phyloP scores from a whole-genome alignment of 2,329 filamentous ascomycete genomes.

The Cladophialophora immunda region DNA sequence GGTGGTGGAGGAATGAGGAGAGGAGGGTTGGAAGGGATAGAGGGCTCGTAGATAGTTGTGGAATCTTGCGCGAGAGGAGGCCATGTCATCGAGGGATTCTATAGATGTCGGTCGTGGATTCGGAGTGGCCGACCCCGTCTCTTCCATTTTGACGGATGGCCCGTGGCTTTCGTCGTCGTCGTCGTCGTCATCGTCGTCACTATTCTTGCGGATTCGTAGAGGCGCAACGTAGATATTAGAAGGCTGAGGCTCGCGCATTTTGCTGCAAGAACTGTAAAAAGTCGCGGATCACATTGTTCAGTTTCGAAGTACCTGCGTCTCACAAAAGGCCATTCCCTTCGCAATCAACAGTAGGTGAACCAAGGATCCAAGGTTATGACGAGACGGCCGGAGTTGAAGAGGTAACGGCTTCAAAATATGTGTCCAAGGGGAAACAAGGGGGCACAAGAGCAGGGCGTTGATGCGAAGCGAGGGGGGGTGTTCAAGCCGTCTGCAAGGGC shows the following conservation, averaged over 20 bases:
- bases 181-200: slow-evolving; percentile 24
- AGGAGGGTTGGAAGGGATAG: slow-evolving; percentile 86
- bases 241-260: slow-evolving; percentile 33
- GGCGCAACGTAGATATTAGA: slow-evolving; percentile 44
- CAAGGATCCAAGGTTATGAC: neutral
- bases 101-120: slow-evolving; percentile 17
- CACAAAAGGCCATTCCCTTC: slow-evolving; percentile 8
- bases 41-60: slow-evolving; percentile 95
- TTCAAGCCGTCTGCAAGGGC: slow-evolving; percentile 31
- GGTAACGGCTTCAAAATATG: slow-evolving; percentile 19
- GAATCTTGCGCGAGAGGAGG: slow-evolving; percentile 71
- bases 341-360: neutral
- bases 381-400: neutral
- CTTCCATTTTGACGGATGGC: slow-evolving; percentile 21
- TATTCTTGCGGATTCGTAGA: slow-evolving; percentile 37
- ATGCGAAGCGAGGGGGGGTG: slow-evolving; percentile 30
- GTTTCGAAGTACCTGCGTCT: slow-evolving; percentile 4
- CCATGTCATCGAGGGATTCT: slow-evolving; percentile 53
- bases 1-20: slow-evolving; percentile 79
- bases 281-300: slow-evolving; percentile 32
- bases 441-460: slow-evolving; percentile 4
- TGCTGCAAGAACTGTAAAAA: slow-evolving; percentile 11
- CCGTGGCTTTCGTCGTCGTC: slow-evolving; percentile 35
- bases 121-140: slow-evolving; percentile 16
- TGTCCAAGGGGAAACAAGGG: slow-evolving; percentile 26